These are phyloP conservation scores for Eimeria falciformis DNA, from an alignment of 169 alveolate genomes.

Conservation along the genomic window DNA sequence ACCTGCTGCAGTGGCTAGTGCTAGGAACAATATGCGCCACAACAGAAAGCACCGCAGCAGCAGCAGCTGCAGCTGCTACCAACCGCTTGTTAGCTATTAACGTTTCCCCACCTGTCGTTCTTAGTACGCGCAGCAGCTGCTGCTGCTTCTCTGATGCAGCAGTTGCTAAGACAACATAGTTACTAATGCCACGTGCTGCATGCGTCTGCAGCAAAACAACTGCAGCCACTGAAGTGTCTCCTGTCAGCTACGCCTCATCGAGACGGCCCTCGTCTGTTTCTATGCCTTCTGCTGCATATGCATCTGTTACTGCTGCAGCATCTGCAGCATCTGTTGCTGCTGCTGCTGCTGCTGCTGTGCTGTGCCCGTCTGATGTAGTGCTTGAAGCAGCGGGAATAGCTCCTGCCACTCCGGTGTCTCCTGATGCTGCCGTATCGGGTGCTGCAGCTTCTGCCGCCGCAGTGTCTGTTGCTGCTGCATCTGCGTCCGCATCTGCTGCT, in stretches of 20 bases:
- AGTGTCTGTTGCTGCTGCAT: slow-evolving; percentile 18
- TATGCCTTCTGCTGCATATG: slow-evolving; percentile 1
- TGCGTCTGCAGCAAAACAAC: no score
- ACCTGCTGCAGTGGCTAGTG: no score
- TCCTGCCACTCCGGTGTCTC: background rate
- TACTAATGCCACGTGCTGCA: background rate
- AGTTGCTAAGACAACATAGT: no score
- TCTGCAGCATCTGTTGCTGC: background rate
- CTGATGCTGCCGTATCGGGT: background rate
- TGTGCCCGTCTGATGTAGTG: background rate
- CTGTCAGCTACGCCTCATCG: no score
- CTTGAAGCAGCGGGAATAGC: background rate
- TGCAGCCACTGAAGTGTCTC: background rate
- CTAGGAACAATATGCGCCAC: no score
- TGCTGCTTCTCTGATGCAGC: no score
- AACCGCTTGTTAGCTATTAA: background rate
- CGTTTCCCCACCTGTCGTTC: no score
- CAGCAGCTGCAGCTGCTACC: slow-evolving; percentile 26
- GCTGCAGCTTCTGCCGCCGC: slow-evolving; percentile 8
- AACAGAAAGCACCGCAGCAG: background rate
- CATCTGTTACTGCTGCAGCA: slow-evolving; percentile 34
- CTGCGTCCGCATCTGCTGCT: slow-evolving; percentile 9
- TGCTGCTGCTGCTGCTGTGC: slow-evolving; percentile 2
- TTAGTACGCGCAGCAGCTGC: slow-evolving; percentile 26
- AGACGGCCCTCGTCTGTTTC: no score